Conservation (phyloP, 495 filamentous ascomycete genomes). For the Penicillium coffeae region DNA sequence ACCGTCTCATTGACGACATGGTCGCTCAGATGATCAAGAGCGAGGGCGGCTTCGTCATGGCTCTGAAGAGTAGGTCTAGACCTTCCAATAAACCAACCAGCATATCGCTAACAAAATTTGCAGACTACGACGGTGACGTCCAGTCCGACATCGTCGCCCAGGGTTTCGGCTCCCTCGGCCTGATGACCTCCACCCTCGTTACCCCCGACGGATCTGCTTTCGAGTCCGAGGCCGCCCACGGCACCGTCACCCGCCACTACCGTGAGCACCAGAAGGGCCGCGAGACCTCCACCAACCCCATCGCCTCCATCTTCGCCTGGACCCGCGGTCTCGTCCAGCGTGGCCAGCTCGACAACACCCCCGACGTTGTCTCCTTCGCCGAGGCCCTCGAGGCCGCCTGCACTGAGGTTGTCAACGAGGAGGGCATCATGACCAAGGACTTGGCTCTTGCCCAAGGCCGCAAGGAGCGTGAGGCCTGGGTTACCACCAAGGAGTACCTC, state of each 20-base stretch:
- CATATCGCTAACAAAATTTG: constrained; percentile 4
- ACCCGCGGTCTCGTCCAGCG: constrained; percentile 91
- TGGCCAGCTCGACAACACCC: constrained; percentile 83
- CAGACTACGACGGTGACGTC: constrained; percentile 97
- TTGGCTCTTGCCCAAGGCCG: constrained; percentile 86
- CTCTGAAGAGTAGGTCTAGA: constrained; percentile 77
- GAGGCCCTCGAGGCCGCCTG: constrained; percentile 92
- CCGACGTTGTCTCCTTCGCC: constrained; percentile 83
- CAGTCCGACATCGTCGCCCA: constrained; percentile 98
- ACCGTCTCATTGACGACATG: constrained; percentile 99
- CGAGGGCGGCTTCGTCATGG: constrained; percentile 92
- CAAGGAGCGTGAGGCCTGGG: constrained; percentile 75
- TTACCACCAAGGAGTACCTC: constrained; percentile 85
- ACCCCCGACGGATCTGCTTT: constrained; percentile 94
- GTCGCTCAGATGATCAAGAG: constrained; percentile 99
- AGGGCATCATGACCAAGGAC: constrained; percentile 99
- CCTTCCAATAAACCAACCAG: neutral
- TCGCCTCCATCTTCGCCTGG: constrained; percentile 98
- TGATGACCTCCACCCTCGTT: constrained; percentile 97
- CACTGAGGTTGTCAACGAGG: constrained; percentile 85
- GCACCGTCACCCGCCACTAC: constrained; percentile 97
- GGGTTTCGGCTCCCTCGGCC: constrained; percentile 94
- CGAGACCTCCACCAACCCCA: constrained; percentile 97
- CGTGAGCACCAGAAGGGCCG: constrained; percentile 96
- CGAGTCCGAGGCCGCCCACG: constrained; percentile 96